A percentile compares a stretch with the other conserved stretches of the same genome.
phyloP scores from a whole-genome alignment of 306 rosid species.

The Fragaria nilgerrensis region DNA sequence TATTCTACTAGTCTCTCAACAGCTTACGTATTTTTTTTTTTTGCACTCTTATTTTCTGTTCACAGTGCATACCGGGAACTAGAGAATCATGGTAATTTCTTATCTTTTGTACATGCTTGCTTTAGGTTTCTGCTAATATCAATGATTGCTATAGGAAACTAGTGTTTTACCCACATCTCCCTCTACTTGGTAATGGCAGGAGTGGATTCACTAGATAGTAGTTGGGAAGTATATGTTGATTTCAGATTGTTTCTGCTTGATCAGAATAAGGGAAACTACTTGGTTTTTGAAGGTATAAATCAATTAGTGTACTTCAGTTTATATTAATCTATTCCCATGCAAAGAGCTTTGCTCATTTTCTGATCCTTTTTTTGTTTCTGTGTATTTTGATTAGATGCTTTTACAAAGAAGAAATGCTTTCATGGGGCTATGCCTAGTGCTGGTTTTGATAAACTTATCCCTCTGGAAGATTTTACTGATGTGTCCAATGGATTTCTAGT shows the following conservation, averaged over 20 bases:
- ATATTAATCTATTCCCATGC: neutral
- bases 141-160: slow-evolving; percentile 18
- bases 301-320: too few species aligned
- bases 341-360: too few species aligned
- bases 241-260: neutral
- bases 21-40: too few species aligned
- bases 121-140: too few species aligned
- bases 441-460: neutral
- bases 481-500: neutral
- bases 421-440: neutral
- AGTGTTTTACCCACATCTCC: slow-evolving; percentile 48
- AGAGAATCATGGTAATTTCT: too few species aligned
- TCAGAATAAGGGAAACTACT: neutral
- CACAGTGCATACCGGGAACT: too few species aligned
- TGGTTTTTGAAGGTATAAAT: neutral
- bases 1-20: too few species aligned
- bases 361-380: neutral
- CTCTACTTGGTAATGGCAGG: slow-evolving; percentile 43
- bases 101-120: too few species aligned
- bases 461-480: neutral
- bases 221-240: slow-evolving; percentile 38
- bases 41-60: too few species aligned
- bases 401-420: neutral
- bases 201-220: slow-evolving; percentile 28
- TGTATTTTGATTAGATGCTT: neutral